These are phyloP conservation scores for Aureobasidium musti DNA, from an alignment of 2,329 filamentous ascomycete species.

Conservation along the genomic window DNA sequence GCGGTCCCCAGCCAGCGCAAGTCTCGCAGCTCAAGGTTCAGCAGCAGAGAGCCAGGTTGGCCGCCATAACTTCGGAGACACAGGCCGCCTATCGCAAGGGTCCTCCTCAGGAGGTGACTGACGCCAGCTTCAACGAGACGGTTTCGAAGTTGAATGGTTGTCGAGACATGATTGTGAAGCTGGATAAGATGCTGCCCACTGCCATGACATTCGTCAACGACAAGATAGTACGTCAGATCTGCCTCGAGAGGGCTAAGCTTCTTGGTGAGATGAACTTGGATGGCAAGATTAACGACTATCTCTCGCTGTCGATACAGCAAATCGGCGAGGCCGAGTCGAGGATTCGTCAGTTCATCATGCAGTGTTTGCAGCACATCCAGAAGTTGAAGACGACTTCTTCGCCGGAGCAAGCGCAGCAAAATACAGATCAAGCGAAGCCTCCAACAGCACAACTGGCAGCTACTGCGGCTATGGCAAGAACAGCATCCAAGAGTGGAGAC, in stretches of 20 bases:
- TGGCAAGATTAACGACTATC: slow-evolving; percentile 37
- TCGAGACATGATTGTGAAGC: slow-evolving; percentile 33
- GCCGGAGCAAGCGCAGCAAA: slow-evolving; percentile 30
- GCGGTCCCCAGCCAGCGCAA: background rate
- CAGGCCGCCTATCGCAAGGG: slow-evolving; percentile 34
- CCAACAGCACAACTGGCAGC: slow-evolving; percentile 16
- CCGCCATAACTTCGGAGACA: background rate
- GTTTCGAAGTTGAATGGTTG: slow-evolving; percentile 33
- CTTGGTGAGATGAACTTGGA: slow-evolving; percentile 36
- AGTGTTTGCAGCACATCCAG: slow-evolving; percentile 33
- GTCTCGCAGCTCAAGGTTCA: slow-evolving; percentile 9
- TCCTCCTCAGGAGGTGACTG: slow-evolving; percentile 35
- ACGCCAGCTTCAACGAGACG: slow-evolving; percentile 32
- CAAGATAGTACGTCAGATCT: slow-evolving; percentile 33
- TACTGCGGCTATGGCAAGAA: slow-evolving; percentile 27
- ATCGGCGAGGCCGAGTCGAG: slow-evolving; percentile 35
- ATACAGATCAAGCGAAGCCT: slow-evolving; percentile 1
- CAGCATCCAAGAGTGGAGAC: slow-evolving; percentile 29
- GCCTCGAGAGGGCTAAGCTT: slow-evolving; percentile 36
- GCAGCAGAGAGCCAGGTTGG: slow-evolving; percentile 17
- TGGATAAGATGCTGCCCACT: slow-evolving; percentile 36
- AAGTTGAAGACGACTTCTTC: slow-evolving; percentile 33
- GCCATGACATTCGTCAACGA: slow-evolving; percentile 33
- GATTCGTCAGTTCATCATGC: slow-evolving; percentile 36
- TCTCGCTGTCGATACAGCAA: slow-evolving; percentile 36